Evolutionary conservation across 108 stramenopile genomes (phyloP), one percentile per base, ranked within the genome.

Genomic region (Stephanodiscus triporus): DNA sequence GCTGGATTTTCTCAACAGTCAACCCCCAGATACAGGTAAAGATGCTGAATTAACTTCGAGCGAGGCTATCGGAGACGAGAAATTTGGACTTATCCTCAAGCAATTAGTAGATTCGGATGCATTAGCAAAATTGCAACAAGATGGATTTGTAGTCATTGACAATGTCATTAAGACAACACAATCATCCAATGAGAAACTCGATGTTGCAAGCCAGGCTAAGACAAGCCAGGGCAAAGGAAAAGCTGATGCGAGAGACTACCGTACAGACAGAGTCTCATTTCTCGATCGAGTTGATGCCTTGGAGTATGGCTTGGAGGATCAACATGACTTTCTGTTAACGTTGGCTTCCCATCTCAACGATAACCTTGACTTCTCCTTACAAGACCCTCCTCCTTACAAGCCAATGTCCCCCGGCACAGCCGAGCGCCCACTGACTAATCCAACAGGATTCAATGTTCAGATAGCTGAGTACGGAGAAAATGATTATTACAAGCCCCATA

Each of bases 401-500:
- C 76, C 84, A 11, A 48, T 85, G 0, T 22, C 43, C n/a, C 84
- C 84, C 23, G 84, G 77, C 16, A 81, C 80, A 8, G 6, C 16
- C 11, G 7, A 40, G 16, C 17, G 34, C 1, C 84, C 84, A 37
- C 48, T 81, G 38, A 85, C 84, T 2, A 78, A 59, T 76, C 84
- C 84, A 24, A 20, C 1, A 30, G 23, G 43, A 0, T 45, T 14
- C 16, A 16, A 34, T 24, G 61, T 85, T 51, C 84, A 85, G 48
- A 14, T 53, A 19, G 80, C 84, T 30, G 75, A 76, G 22, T 85
- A 85, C 32, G 76, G 45, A 29, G 17, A 64, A 22, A 61, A 63
- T 26, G 84, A 78, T 20, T 81, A 81, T 61, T 85, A 85, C 61
- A 61, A 19, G 0, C 49, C 76, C 5, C 84, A 85, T 63, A 66